Evolutionary conservation across 352 stramenopile genomes (phyloP).

Genomic region (Globisporangium mamillatum): DNA sequence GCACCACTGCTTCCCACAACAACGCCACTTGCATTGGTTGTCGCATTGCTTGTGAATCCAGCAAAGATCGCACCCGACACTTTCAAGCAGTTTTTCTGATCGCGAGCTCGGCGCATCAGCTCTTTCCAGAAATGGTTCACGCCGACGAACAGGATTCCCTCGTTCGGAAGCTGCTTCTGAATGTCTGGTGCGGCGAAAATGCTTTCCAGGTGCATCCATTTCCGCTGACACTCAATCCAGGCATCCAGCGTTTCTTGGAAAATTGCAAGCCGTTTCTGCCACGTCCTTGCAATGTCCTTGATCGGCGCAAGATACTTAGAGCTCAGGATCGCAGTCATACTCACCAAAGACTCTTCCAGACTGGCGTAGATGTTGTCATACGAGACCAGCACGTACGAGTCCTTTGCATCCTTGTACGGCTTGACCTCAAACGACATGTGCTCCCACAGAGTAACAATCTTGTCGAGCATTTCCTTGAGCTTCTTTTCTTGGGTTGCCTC

Average conservation of each 20-base stretch:
- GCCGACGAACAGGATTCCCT: slow-evolving; percentile 50
- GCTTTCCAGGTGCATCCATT: slow-evolving; percentile 81
- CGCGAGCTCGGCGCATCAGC: slow-evolving; percentile 59
- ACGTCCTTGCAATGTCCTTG: slow-evolving; percentile 59
- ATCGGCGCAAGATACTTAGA: slow-evolving; percentile 87
- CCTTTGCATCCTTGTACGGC: slow-evolving; percentile 89
- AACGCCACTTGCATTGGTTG: slow-evolving; percentile 3
- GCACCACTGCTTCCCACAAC: slow-evolving; percentile 13
- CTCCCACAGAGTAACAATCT: slow-evolving; percentile 83
- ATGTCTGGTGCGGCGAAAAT: slow-evolving; percentile 85
- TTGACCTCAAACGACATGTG: slow-evolving; percentile 86
- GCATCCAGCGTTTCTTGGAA: slow-evolving; percentile 84
- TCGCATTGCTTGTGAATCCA: slow-evolving; percentile 8
- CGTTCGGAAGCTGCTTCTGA: slow-evolving; percentile 74
- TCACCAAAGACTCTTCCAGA: slow-evolving; percentile 90
- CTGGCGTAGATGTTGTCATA: slow-evolving; percentile 75
- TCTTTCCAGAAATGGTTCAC: slow-evolving; percentile 85
- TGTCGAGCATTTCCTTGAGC: slow-evolving; percentile 89
- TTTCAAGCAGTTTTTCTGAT: slow-evolving; percentile 67
- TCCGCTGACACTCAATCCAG: slow-evolving; percentile 76
- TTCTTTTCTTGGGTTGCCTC: slow-evolving; percentile 84
- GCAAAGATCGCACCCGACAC: slow-evolving; percentile 47
- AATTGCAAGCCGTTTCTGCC: slow-evolving; percentile 61
- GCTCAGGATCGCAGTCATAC: slow-evolving; percentile 86
- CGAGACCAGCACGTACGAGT: slow-evolving; percentile 81